Percentiles rank a stretch among this genome's conserved stretches.
Evolutionary conservation across 192 early-diverging fungal genomes (phyloP).

Genomic region (Entomortierella lignicola): DNA sequence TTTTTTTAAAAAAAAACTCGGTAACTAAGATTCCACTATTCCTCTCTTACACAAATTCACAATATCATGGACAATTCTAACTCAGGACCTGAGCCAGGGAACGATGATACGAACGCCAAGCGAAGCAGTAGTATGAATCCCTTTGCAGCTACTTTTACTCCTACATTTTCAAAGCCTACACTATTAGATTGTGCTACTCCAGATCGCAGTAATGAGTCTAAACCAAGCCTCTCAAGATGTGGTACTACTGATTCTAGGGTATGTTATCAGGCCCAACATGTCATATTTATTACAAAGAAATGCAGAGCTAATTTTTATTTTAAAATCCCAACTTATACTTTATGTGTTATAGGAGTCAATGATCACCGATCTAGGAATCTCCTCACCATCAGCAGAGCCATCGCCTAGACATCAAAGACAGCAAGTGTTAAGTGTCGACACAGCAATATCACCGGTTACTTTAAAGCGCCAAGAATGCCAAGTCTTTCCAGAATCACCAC

Average conservation of each 20-base stretch:
- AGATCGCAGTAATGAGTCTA: conserved; percentile 15
- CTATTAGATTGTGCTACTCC: conserved; percentile 20
- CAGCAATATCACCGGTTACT: conserved; percentile 18
- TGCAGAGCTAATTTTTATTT: no score
- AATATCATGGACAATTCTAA: no score
- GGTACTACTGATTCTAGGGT: conserved; percentile 37
- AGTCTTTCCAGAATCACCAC: conserved; percentile 15
- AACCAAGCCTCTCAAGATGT: conserved; percentile 17
- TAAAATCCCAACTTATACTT: neutral
- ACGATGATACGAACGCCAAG: conserved; percentile 23
- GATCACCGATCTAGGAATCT: conserved; percentile 40
- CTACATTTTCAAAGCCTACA: conserved; percentile 35
- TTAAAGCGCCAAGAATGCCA: conserved; percentile 27
- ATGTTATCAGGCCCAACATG: neutral
- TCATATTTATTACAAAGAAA: neutral
- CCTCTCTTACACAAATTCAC: no score
- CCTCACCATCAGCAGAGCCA: conserved; percentile 17
- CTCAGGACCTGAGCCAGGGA: conserved; percentile 5
- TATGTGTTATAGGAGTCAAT: conserved; percentile 23
- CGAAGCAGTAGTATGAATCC: conserved; percentile 54
- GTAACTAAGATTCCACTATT: no score
- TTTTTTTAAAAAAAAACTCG: no score
- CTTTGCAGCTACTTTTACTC: conserved; percentile 41
- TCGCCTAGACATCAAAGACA: neutral
- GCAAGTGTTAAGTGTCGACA: conserved; percentile 30